Evolutionary conservation across 352 stramenopile species (phyloP), one percentile per base, ranked within the genome.

Genomic region (Globisporangium viniferum): DNA sequence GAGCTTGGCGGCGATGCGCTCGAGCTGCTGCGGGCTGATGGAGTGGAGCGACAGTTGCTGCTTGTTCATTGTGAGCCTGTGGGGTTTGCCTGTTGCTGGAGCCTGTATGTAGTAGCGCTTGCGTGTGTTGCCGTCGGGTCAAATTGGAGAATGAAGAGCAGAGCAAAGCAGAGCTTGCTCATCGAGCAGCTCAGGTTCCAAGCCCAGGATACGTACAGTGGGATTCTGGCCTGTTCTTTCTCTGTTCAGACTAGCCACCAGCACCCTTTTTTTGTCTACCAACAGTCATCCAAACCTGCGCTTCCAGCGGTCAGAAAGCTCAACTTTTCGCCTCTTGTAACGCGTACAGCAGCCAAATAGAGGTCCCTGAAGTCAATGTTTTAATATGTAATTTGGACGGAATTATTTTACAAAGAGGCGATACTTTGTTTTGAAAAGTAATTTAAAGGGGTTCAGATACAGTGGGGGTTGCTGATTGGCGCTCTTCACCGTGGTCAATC

Each of bases 1-100:
- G 59, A 91, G 75, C 70, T 84, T 81, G 24, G 59, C 59, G 1
- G 83, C 83, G 10, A 83, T 72, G 33, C 73, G 70, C 67, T 90
- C 81, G 44, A 91, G 73, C 60, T 83, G 71, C 56, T 73, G 67
- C 10, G 65, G 18, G 27, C 29, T 59, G 65, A 51, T 63, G 60
- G 31, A 20, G 24, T 27, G 48, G 20, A 9, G 62, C n/a, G 44
- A 46, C 3, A 29, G 15, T 20, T 44, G 33, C 27, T 44, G 62
- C 24, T 69, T 64, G 44, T 59, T 61, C 56, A 65, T 64, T 8
- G 2, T 49, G 15, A 3, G 18, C n/a, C 18, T 62, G 14, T 56
- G 24, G 3, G 9, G 10, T 55, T 10, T 55, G 15, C 2, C 12
- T 59, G 54, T 41, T 35, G 53, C 24, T 31, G 7, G 18, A 18